Base-by-base conservation (phyloP, 768 basidiomycete genomes). In the Myochromella boudieri region DNA sequence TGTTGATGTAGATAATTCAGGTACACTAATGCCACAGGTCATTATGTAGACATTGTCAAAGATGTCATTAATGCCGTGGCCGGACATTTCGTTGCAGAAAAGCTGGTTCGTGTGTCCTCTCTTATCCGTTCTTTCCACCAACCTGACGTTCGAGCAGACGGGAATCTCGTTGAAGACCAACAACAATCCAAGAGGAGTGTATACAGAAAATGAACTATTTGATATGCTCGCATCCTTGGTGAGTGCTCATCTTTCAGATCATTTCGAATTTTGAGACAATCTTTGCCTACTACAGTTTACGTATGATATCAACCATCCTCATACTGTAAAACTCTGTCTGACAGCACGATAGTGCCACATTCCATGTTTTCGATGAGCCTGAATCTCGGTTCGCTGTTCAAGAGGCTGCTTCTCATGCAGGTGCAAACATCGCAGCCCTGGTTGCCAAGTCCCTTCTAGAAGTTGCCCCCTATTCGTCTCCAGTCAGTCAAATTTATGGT, bases 151-250 rank as follows among this genome's bases (percentile, higher is more conserved):
- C 25, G 14, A 4, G 24, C 29, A 76, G 74, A 63, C 67, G 33
- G 78, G 77, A 3, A 64, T 80, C 22, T 56, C 69, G 10, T 53
- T 78, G 31, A 80, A 79, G 62, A 75, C 76, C 3, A 63, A 68
- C 34, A 65, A 63, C 22, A 72, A 71, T 27, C 74, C 75, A 2
- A 52, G 54, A 3, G 77, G 77, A 0, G 24, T 71, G 25, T 71
- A 68, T 55, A 78, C 75, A 0, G 73, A 71, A 47, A 64, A 73
- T 29, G 75, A 80, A 53, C 50, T 77, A 14, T 77, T 71, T 49
- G 70, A 74, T 31, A 75, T 75, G 68, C 60, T 76, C 20, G 37
- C 61, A 3, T 55, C 53, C 7, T 54, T 71, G 20, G 70, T 70
- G 49, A 40, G 67, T 52, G 9, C 32, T 49, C 7, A 15, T 6